Conservation (phyloP, 2,329 filamentous ascomycete genomes). For the Fusarium veterinarium region DNA sequence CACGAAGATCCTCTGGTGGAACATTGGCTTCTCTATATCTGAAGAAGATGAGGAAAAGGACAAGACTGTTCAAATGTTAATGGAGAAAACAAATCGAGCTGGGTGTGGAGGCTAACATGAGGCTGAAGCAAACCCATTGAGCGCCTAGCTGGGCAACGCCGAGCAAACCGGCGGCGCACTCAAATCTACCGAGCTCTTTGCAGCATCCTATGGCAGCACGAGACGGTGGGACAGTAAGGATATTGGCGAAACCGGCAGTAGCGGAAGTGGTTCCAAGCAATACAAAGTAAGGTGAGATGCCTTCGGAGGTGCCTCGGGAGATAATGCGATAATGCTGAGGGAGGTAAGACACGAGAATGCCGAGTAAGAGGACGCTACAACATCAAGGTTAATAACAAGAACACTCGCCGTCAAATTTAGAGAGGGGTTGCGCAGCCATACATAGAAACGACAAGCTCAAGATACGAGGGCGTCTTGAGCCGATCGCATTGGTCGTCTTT, state of each 20-base stretch:
- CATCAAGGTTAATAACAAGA: conserved; percentile 8
- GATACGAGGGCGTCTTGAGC: conserved; percentile 63
- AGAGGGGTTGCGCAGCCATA: conserved; percentile 47
- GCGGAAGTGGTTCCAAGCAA: conserved; percentile 92
- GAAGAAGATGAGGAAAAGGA: conserved; percentile 96
- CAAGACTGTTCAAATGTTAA: conserved; percentile 67
- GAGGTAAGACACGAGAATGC: conserved; percentile 91
- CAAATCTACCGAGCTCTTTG: conserved; percentile 79
- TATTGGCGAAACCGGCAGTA: conserved; percentile 91
- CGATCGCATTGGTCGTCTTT: conserved; percentile 57
- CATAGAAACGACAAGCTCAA: conserved; percentile 68
- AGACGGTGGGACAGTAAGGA: conserved; percentile 86
- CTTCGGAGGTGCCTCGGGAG: conserved; percentile 84
- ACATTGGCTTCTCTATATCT: conserved; percentile 69
- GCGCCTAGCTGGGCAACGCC: conserved; percentile 91
- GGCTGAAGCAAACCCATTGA: conserved; percentile 91
- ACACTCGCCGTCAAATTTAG: neutral
- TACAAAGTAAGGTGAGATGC: conserved; percentile 95
- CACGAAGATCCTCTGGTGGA: conserved; percentile 61
- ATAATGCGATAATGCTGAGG: conserved; percentile 96
- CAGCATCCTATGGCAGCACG: conserved; percentile 88
- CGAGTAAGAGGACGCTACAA: conserved; percentile 78
- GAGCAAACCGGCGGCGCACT: conserved; percentile 86
- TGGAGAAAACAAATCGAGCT: conserved; percentile 33
- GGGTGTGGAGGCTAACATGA: conserved; percentile 74